These are phyloP conservation scores for Malus hybrid DNA, from an alignment of 331 rosid genomes.

Conservation along the genomic window DNA sequence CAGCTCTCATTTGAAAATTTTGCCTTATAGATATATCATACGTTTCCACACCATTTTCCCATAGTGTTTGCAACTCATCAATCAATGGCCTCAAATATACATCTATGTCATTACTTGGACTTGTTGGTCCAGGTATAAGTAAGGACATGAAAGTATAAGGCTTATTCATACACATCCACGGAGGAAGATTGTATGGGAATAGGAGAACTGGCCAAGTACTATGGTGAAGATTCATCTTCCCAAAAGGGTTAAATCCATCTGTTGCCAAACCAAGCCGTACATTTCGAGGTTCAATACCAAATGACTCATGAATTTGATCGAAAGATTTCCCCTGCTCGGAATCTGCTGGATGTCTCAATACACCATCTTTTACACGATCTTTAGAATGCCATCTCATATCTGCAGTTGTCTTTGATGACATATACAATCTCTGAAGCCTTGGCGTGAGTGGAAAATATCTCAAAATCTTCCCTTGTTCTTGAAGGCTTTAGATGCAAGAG, in stretches of 20 bases:
- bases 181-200: background rate
- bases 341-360: background rate
- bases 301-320: background rate
- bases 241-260: background rate
- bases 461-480: too few species aligned
- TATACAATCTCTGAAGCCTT: too few species aligned
- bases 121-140: background rate
- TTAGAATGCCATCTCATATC: background rate
- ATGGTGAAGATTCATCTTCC: background rate
- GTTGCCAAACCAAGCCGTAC: background rate
- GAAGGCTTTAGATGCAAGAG: too few species aligned
- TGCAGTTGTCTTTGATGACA: too few species aligned
- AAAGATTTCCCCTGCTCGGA: background rate
- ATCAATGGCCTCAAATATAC: background rate
- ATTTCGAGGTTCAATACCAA: background rate
- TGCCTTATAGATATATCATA: too few species aligned
- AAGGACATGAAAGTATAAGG: background rate
- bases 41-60: background rate
- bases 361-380: background rate
- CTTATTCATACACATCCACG: background rate
- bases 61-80: background rate
- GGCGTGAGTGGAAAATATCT: too few species aligned
- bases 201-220: background rate
- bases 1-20: too few species aligned
- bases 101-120: background rate